Evolutionary conservation across 345 rosid species (phyloP).

Genomic region (Geranium rotundifolium): DNA sequence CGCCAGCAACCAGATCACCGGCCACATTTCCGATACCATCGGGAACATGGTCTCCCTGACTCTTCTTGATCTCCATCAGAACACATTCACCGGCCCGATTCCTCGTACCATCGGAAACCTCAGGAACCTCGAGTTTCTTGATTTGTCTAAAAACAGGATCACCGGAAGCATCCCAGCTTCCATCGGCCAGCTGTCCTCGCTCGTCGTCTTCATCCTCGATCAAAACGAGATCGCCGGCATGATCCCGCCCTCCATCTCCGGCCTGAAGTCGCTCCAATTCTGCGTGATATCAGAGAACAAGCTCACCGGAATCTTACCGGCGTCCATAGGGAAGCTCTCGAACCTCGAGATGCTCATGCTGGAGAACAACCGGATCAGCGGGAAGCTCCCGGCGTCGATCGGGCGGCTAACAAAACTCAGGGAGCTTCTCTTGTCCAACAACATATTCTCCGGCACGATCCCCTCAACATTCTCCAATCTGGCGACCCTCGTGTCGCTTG

Average conservation of each 20-base stretch:
- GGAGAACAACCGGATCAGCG: conserved; percentile 44
- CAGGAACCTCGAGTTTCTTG: conserved; percentile 27
- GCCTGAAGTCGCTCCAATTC: conserved; percentile 33
- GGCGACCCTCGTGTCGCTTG: conserved; percentile 30
- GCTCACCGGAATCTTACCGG: conserved; percentile 35
- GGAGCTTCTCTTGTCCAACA: conserved; percentile 41
- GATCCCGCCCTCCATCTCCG: conserved; percentile 37
- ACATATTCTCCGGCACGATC: conserved; percentile 30
- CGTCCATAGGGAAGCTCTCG: conserved; percentile 36
- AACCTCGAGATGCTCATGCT: conserved; percentile 38
- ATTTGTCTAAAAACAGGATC: conserved; percentile 35
- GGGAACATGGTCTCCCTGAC: conserved; percentile 22
- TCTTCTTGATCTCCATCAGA: conserved; percentile 36
- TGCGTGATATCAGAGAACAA: conserved; percentile 38
- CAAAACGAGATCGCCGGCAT: conserved; percentile 32
- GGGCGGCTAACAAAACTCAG: conserved; percentile 35
- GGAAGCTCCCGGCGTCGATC: conserved; percentile 32
- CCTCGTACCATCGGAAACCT: conserved; percentile 33
- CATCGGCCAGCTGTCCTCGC: conserved; percentile 28
- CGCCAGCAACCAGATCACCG: conserved; percentile 34
- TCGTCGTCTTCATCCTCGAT: conserved; percentile 29
- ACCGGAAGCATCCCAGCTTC: conserved; percentile 34
- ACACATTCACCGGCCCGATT: conserved; percentile 30
- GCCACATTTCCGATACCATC: conserved; percentile 25
- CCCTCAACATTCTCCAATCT: conserved; percentile 39